Base-by-base conservation (phyloP, 768 basidiomycete genomes). In the Omphalotus guepiniiformis region DNA sequence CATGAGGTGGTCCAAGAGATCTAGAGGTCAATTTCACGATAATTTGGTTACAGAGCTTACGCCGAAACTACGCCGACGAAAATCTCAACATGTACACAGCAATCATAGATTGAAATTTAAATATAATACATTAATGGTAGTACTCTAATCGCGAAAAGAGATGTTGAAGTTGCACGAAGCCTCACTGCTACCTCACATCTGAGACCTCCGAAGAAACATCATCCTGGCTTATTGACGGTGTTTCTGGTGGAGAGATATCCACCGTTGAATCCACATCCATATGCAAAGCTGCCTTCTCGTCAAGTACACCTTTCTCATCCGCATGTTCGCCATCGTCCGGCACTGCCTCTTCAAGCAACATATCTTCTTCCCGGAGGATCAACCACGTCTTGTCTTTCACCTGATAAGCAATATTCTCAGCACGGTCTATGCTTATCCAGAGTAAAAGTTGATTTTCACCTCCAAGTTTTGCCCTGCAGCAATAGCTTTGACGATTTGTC, bases 401-500 rank as follows among this genome's bases (percentile, higher is more conserved):
- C 79, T 82, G 47, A 3, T 15, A 36, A 36, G 19, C 37, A 5
- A 22, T n/a, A n/a, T n/a, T n/a, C n/a, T n/a, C n/a, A n/a, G n/a
- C n/a, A n/a, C n/a, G n/a, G n/a, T n/a, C n/a, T n/a, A n/a, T n/a
- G n/a, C n/a, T n/a, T n/a, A n/a, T n/a, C n/a, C n/a, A n/a, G n/a
- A n/a, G n/a, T n/a, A n/a, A n/a, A n/a, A n/a, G n/a, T 16, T 28
- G 42, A 28, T 21, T 56, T 60, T 18, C 52, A 80, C 83, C 50
- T 82, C 79, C 27, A 91, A 74, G 57, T 94, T 94, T 62, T 93
- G 85, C 2, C 84, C 88, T 7, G 80, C 75, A 53, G 80, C 79
- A 48, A 95, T 74, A 15, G 81, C 80, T 63, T 89, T 94, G 48
- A 93, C 63, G 42, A 95, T 84, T 59, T 80, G 75, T 5, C 79